Base-by-base conservation (phyloP, 805 yeast species). In the Metschnikowia vanudenii region DNA sequence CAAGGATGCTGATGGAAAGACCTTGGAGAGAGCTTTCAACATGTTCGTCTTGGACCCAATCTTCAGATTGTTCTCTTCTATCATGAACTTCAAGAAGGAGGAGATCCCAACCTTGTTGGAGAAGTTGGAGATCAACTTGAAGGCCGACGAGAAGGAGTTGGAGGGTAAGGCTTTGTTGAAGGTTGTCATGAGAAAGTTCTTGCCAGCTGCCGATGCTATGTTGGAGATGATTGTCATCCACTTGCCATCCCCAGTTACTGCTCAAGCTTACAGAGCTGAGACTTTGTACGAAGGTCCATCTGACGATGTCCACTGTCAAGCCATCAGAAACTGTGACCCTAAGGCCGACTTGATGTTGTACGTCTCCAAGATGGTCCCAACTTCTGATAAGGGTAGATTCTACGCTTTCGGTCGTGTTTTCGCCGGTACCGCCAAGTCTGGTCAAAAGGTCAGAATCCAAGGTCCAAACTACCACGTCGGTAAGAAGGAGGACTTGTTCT, bases 361-460 rank as follows among this genome's bases (percentile, higher is more conserved):
- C 90, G 94, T 92, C 70, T 94, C 98, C 79, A 92, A 92, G 96
- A 92, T 92, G 99, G 98, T 92, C 64, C 99, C 99, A 78, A 92
- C 99, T 74, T 92, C 98, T 65, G 99, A 92, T 79, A 94, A 92
- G 84, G 99, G 99, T 85, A 90, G 99, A 82, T 92, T 92, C 96
- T 92, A 90, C 86, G 99, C 99, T 71, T 94, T 92, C 81, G 99
- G 99, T 79, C 94, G 99, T 84, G 98, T 92, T 74, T 92, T 92
- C 82, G 88, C 98, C 65, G 99, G 99, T 90, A 92, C 98, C 69
- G 97, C 94, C 69, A 88, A 79, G 75, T 88, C 97, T 67, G 99
- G 99, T 79, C 89, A 85, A 84, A 92, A 92, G 88, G 96, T 92
- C 71, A 88, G 99, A 82, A 92, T 92, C 71, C 99, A 92, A 83